These are phyloP conservation scores for Penicillium mononematosum DNA, from an alignment of 495 filamentous ascomycete genomes.

Conservation along the genomic window DNA sequence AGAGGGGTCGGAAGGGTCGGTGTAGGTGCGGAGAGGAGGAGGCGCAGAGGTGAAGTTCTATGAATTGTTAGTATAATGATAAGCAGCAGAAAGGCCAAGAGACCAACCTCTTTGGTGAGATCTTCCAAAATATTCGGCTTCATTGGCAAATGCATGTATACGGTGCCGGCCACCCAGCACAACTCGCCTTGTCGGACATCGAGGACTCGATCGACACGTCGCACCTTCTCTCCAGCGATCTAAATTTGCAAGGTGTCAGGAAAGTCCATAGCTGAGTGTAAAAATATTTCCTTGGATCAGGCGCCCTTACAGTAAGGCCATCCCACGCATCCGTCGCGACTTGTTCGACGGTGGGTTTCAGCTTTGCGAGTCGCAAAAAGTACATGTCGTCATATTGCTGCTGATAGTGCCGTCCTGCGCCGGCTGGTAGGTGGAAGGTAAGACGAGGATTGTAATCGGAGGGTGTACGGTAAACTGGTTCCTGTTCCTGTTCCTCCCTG, in stretches of 20 bases:
- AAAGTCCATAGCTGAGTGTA: neutral
- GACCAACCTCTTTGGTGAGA: conserved; percentile 80
- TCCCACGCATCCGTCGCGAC: conserved; percentile 75
- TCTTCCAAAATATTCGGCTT: conserved; percentile 98
- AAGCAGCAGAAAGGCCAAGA: neutral
- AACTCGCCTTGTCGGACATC: conserved; percentile 95
- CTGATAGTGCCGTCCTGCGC: conserved; percentile 71
- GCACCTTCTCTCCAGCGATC: conserved; percentile 74
- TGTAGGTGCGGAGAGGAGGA: conserved; percentile 75
- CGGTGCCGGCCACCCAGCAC: conserved; percentile 92
- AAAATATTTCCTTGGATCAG: neutral
- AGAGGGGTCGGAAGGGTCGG: conserved; percentile 44
- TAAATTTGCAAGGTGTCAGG: conserved; percentile 28
- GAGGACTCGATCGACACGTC: conserved; percentile 77
- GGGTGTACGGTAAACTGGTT: conserved; percentile 42
- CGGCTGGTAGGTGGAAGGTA: conserved; percentile 69
- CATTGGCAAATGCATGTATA: conserved; percentile 95
- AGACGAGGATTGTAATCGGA: conserved; percentile 74
- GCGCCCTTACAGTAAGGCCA: conserved; percentile 55
- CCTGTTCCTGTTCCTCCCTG: conserved; percentile 42
- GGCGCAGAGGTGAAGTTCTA: conserved; percentile 85
- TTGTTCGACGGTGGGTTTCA: conserved; percentile 80
- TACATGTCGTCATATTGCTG: conserved; percentile 99
- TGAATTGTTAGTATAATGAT: neutral
- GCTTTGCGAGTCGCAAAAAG: conserved; percentile 81